Evolutionary conservation across 441 rosid species (phyloP).

Genomic region (Rhodomyrtus psidioides): DNA sequence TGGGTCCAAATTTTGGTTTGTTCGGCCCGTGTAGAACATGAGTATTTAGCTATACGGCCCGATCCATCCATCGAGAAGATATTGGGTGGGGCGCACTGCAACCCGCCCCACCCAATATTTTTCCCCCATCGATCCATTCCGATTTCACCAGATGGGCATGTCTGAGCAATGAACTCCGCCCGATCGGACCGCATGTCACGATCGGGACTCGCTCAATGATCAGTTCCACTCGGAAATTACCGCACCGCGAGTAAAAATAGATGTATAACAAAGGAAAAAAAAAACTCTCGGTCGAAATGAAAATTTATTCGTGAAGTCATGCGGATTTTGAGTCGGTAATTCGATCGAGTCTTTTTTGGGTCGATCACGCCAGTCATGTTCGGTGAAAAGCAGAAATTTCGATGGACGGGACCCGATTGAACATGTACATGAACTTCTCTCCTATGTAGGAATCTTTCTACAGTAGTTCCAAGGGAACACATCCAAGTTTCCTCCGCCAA

Average conservation of each 20-base stretch:
- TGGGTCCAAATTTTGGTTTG: background rate
- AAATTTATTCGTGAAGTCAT: accelerated
- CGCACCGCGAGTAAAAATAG: background rate
- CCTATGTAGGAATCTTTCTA: too few relatives aligned
- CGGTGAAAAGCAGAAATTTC: background rate
- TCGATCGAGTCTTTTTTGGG: background rate
- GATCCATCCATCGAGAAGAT: background rate
- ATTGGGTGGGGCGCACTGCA: too few relatives aligned
- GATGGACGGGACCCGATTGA: accelerated
- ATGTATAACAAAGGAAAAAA: background rate
- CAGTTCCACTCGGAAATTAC: background rate
- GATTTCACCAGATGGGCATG: background rate
- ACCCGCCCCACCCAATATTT: too few relatives aligned
- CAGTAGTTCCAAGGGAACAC: background rate
- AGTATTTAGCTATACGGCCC: background rate
- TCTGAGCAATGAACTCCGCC: background rate
- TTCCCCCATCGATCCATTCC: background rate
- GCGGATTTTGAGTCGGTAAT: background rate
- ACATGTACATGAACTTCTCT: background rate
- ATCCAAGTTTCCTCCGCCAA: background rate
- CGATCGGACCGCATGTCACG: background rate
- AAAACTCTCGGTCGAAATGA: accelerated
- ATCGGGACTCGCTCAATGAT: background rate
- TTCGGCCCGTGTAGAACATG: background rate
- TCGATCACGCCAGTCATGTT: accelerated